phyloP scores from a whole-genome alignment of 2,329 filamentous ascomycete genomes.

The Fusarium sp. region DNA sequence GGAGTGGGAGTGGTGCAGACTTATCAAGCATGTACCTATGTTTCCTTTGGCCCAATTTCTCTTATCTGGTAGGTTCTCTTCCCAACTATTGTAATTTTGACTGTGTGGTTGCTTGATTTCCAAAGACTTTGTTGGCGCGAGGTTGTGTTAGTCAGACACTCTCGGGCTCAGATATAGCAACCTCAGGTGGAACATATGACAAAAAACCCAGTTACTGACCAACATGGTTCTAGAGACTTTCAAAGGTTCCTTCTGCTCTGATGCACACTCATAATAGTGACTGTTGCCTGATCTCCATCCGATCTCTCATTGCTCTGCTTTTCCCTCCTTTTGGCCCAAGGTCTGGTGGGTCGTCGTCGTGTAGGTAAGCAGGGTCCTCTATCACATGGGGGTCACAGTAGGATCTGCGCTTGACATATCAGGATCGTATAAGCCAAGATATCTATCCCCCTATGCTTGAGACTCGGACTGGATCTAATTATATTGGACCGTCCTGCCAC shows the following conservation, averaged over 20 bases:
- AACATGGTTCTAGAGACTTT: conserved; percentile 1
- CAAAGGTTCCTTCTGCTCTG: conserved; percentile 15
- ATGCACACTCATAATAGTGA: conserved; percentile 13
- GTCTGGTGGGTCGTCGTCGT: conserved; percentile 24
- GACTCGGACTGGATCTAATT: background rate
- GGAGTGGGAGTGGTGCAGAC: conserved; percentile 1
- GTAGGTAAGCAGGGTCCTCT: conserved; percentile 24
- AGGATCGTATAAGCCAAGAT: conserved; percentile 12
- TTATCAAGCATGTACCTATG: background rate
- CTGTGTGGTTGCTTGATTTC: background rate
- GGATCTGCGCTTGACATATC: conserved; percentile 29
- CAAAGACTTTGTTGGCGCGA: background rate
- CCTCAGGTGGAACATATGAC: background rate
- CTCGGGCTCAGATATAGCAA: conserved; percentile 5
- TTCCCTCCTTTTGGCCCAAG: conserved; percentile 19
- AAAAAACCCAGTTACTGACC: background rate
- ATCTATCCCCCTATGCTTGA: background rate
- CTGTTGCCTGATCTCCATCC: conserved; percentile 2
- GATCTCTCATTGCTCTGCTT: background rate
- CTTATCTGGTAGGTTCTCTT: background rate
- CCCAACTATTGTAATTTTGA: background rate
- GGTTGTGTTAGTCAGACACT: background rate
- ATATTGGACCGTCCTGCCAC: background rate
- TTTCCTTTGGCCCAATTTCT: background rate
- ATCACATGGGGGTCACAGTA: conserved; percentile 26